Conservation (phyloP, 1,284 basidiomycete species). For the Apiotrichum gracile region DNA sequence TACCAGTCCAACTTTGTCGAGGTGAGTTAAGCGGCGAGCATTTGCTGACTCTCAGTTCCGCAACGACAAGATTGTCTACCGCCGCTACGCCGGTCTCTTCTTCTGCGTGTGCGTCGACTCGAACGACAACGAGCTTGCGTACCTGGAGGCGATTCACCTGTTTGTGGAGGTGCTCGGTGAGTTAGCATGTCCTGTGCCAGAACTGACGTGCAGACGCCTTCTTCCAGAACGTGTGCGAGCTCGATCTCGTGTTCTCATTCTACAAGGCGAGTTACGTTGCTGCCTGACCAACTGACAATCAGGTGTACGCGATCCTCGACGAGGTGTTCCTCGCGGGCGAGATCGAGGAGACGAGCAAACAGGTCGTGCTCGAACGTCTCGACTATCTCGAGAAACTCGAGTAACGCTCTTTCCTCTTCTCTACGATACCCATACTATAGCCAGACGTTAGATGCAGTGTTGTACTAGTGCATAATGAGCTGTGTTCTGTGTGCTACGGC, state of each 20-base stretch:
- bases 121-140: conserved; percentile 96
- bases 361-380: conserved; percentile 81
- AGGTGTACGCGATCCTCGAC: conserved; percentile 96
- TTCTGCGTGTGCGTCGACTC: conserved; percentile 97
- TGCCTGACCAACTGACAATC: not conserved
- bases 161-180: conserved; percentile 96
- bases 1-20: conserved; percentile 99
- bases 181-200: conserved; percentile 29
- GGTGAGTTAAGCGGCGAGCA: conserved; percentile 49
- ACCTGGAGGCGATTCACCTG: conserved; percentile 93
- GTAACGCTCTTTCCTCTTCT: not conserved
- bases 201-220: conserved; percentile 68
- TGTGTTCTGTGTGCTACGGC: not conserved
- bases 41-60: conserved; percentile 62
- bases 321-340: conserved; percentile 99
- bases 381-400: conserved; percentile 84
- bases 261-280: conserved; percentile 66
- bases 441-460: conserved; percentile 3
- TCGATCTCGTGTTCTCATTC: conserved; percentile 96
- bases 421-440: not conserved
- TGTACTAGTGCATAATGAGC: conserved; percentile 7
- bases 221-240: conserved; percentile 96
- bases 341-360: conserved; percentile 95
- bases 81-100: conserved; percentile 94
- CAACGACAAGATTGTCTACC: conserved; percentile 90